Evolutionary conservation across 345 rosid species (phyloP).

Genomic region (Euclidium syriacum): DNA sequence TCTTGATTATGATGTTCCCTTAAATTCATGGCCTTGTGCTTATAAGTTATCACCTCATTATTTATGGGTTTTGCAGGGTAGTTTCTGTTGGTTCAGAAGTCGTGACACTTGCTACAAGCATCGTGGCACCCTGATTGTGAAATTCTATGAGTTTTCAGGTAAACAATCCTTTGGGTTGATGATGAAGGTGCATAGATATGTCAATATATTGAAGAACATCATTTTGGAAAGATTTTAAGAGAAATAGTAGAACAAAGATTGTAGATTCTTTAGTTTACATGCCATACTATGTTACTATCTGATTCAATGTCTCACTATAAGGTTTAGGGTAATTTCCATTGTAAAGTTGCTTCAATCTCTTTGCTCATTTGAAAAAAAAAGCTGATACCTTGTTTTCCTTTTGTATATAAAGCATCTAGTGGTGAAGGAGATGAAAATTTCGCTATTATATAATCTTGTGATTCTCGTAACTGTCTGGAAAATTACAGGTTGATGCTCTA

Average conservation of each 20-base stretch:
- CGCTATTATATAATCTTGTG: constrained; percentile 61
- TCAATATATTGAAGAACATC: neutral
- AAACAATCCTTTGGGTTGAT: constrained; percentile 8
- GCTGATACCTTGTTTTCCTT: constrained; percentile 12
- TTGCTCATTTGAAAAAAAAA: no score
- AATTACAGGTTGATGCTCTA: constrained; percentile 84
- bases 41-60: constrained; percentile 6
- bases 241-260: neutral
- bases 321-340: neutral
- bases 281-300: neutral
- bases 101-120: constrained; percentile 50
- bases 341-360: constrained; percentile 17
- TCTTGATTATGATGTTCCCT: neutral
- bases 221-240: neutral
- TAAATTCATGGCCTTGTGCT: neutral
- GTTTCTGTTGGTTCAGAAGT: constrained; percentile 67
- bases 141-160: constrained; percentile 96
- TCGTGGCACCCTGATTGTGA: constrained; percentile 88
- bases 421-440: constrained; percentile 52
- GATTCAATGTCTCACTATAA: neutral
- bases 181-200: neutral
- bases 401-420: constrained; percentile 42
- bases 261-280: neutral
- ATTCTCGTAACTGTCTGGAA: constrained; percentile 92
- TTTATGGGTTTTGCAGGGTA: constrained; percentile 52